Conservation (phyloP, 2,329 filamentous ascomycete species). For the Hypoxylon sp. region DNA sequence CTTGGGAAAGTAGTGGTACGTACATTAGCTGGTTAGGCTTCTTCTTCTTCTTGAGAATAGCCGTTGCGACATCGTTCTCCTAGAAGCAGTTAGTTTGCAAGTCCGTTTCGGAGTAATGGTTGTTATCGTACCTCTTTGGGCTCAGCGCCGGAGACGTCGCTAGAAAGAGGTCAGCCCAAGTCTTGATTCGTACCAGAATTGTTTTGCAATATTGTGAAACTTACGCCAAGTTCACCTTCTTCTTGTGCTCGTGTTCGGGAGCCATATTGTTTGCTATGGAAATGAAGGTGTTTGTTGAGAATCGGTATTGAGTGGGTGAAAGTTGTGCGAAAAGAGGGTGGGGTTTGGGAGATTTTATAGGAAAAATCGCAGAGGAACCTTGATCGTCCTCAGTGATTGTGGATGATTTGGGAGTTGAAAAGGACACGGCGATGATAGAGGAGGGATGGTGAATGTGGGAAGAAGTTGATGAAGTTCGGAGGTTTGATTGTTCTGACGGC, state of each 20-base stretch:
- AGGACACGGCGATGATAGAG: slow-evolving; percentile 26
- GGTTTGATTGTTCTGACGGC: slow-evolving; percentile 38
- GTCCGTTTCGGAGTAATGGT: slow-evolving; percentile 38
- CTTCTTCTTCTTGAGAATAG: slow-evolving; percentile 99
- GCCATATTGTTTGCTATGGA: slow-evolving; percentile 72
- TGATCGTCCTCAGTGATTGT: slow-evolving; percentile 23
- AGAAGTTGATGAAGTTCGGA: slow-evolving; percentile 41
- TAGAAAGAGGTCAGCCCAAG: slow-evolving; percentile 62
- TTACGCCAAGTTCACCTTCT: slow-evolving; percentile 87
- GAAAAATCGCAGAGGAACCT: slow-evolving; percentile 32
- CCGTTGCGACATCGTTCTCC: slow-evolving; percentile 93
- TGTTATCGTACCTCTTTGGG: slow-evolving; percentile 79
- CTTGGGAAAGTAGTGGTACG: slow-evolving; percentile 3
- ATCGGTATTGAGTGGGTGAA: slow-evolving; percentile 19
- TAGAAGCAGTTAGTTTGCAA: slow-evolving; percentile 58
- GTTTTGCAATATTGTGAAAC: slow-evolving; percentile 54
- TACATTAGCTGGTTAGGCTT: slow-evolving; percentile 99
- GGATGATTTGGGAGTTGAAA: slow-evolving; percentile 24
- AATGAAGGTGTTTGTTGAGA: slow-evolving; percentile 32
- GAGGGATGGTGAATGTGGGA: slow-evolving; percentile 30
- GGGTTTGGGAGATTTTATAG: slow-evolving; percentile 1
- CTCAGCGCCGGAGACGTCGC: slow-evolving; percentile 91
- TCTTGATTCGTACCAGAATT: slow-evolving; percentile 7
- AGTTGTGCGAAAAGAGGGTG: slow-evolving; percentile 30
- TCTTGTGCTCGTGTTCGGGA: slow-evolving; percentile 80